Percentiles rank a stretch among this genome's conserved stretches.
Evolutionary conservation across 495 filamentous ascomycete species (phyloP).

Genomic region (Thermothielavioides terrestris): DNA sequence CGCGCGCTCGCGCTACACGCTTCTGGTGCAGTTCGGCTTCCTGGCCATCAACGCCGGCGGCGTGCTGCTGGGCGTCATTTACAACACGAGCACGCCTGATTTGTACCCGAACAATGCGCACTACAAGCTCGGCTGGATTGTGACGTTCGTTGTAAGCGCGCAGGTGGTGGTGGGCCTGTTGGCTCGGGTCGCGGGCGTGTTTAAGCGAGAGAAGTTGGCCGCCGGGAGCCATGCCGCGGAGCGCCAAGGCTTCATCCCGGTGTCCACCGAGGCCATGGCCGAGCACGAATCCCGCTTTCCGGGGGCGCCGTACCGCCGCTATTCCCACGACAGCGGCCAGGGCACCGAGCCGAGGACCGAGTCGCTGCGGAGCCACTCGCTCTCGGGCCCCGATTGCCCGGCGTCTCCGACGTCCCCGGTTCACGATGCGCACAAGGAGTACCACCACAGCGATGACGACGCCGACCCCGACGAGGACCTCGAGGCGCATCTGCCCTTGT

Average conservation of each 20-base stretch:
- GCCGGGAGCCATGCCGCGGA: conserved; percentile 25
- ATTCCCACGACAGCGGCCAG: conserved; percentile 82
- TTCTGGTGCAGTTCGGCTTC: conserved; percentile 70
- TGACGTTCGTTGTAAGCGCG: conserved; percentile 58
- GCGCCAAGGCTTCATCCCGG: conserved; percentile 52
- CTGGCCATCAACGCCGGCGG: conserved; percentile 61
- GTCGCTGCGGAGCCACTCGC: conserved; percentile 55
- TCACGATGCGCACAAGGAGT: conserved; percentile 43
- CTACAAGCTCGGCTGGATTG: conserved; percentile 80
- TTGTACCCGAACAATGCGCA: conserved; percentile 85
- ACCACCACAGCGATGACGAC: conserved; percentile 34
- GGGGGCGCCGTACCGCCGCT: conserved; percentile 45
- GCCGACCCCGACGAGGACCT: conserved; percentile 30
- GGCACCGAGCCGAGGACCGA: conserved; percentile 68
- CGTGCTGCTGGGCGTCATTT: conserved; percentile 62
- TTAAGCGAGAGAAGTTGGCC: conserved; percentile 14
- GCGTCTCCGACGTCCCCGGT: conserved; percentile 46
- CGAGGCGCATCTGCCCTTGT: conserved; percentile 18
- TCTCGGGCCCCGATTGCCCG: conserved; percentile 46
- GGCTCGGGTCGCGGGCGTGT: conserved; percentile 37
- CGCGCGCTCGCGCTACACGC: conserved; percentile 63
- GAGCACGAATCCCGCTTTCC: conserved; percentile 44
- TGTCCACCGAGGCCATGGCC: conserved; percentile 59
- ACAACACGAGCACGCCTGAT: conserved; percentile 77
- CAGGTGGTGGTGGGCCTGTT: conserved; percentile 65